Base-by-base conservation (phyloP, 192 early-diverging fungal genomes). In the Backusella circina region DNA sequence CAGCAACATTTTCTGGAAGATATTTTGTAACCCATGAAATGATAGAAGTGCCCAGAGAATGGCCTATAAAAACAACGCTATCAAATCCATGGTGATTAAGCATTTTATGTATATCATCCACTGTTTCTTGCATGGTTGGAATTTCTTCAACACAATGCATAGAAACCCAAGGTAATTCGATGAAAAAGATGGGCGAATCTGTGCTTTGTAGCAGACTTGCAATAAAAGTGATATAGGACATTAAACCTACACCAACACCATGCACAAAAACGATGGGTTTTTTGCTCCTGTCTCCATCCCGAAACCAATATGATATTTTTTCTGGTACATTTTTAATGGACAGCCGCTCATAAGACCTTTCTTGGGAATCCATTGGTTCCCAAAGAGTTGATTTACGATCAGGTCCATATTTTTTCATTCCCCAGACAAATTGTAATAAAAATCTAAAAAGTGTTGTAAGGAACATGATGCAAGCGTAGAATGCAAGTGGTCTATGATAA, bases 161-260 rank as follows among this genome's bases (percentile, higher is more conserved):
- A 15, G 90, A 89, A 8, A 91, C 87, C 69, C 88, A 85, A 0
- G 90, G 86, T 31, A 91, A 81, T 71, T 93, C 88, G 23, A 89
- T 76, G 26, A 81, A 75, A 66, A 89, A 82, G 4, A 89, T 67
- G 12, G 84, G 85, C 2, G 74, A 73, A 9, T 82, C 82, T 10
- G 85, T 65, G n/a, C 50, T 51, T 35, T 76, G 77, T 13, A 80
- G 57, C 33, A 92, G 78, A 9, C 79, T 72, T 31, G 71, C 39
- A 33, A 92, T 66, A 77, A 91, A 87, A 15, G 80, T 74, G 18
- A 80, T 26, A 70, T 93, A 92, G 35, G 82, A 80, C 31, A 83
- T 83, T 1, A 91, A 44, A 21, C 92, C 91, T 57, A 88, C 82
- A 2, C 89, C 91, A 72, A 93, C 84, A 32, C 92, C 92, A 75